Conservation (phyloP, 495 filamentous ascomycete species). For the Rhypophila decipiens region DNA sequence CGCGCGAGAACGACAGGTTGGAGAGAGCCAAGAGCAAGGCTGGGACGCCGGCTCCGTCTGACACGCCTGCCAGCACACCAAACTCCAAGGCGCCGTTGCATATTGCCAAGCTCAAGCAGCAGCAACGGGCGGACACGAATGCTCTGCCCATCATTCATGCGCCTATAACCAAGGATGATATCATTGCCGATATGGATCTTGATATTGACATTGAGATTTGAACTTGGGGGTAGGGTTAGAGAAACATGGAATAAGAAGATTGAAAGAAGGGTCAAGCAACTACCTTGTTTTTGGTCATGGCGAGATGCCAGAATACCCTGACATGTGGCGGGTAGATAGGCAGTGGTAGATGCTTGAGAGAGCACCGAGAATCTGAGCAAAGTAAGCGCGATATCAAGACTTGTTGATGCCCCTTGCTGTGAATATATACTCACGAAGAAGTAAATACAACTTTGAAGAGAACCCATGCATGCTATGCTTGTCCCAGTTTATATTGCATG, state of each 20-base stretch:
- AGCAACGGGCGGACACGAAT: slow-evolving; percentile 50
- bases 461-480: not conserved
- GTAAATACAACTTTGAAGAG: not conserved
- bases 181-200: slow-evolving; percentile 73
- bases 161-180: slow-evolving; percentile 75
- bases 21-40: slow-evolving; percentile 33
- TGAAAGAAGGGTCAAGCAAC: too few species aligned
- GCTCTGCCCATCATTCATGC: slow-evolving; percentile 61
- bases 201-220: slow-evolving; percentile 72
- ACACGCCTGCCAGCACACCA: too few species aligned
- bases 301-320: too few species aligned
- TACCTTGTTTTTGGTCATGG: too few species aligned
- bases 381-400: too few species aligned
- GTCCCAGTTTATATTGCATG: too few species aligned
- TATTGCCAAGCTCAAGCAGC: slow-evolving; percentile 46
- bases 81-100: slow-evolving; percentile 27
- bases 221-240: not conserved
- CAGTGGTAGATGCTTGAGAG: too few species aligned
- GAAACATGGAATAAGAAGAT: too few species aligned
- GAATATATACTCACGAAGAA: not conserved
- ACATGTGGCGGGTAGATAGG: too few species aligned
- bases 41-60: too few species aligned
- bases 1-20: slow-evolving; percentile 52
- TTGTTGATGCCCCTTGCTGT: too few species aligned
- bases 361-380: too few species aligned